Conservation (phyloP, 345 rosid genomes). For the sweet orange (Citrus sinensis) region DNA sequence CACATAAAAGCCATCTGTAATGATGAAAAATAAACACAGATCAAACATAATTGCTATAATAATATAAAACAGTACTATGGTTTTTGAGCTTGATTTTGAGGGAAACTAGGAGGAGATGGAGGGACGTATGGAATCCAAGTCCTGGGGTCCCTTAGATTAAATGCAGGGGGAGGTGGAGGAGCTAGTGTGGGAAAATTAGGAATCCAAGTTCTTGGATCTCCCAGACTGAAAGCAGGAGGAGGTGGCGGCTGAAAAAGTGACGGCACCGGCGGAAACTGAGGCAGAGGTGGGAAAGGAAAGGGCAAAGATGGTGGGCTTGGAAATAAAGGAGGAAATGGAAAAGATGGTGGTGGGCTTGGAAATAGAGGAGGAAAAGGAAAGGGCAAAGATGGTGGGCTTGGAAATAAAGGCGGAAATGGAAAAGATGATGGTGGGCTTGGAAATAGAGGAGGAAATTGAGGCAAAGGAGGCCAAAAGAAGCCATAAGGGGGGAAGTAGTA, state of each 20-base stretch:
- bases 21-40: neutral
- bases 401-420: no score
- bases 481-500: slow-evolving; percentile 44
- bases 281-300: slow-evolving; percentile 18
- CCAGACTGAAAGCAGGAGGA: slow-evolving; percentile 26
- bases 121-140: slow-evolving; percentile 38
- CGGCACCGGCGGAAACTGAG: slow-evolving; percentile 9
- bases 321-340: slow-evolving; percentile 15
- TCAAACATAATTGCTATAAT: neutral
- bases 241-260: slow-evolving; percentile 33
- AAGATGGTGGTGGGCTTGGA: slow-evolving; percentile 10
- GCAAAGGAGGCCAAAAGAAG: slow-evolving; percentile 50
- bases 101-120: slow-evolving; percentile 33
- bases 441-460: slow-evolving; percentile 15
- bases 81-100: slow-evolving; percentile 9
- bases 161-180: slow-evolving; percentile 37
- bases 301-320: slow-evolving; percentile 34
- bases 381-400: neutral
- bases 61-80: slow-evolving; percentile 14
- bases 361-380: slow-evolving; percentile 1
- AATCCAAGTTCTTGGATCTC: slow-evolving; percentile 46
- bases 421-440: neutral
- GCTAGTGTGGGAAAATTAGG: slow-evolving; percentile 41
- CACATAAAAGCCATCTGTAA: neutral
- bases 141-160: slow-evolving; percentile 36